These are phyloP conservation scores for Aureobasidium leucospermi DNA, from an alignment of 2,329 filamentous ascomycete genomes.

Conservation along the genomic window DNA sequence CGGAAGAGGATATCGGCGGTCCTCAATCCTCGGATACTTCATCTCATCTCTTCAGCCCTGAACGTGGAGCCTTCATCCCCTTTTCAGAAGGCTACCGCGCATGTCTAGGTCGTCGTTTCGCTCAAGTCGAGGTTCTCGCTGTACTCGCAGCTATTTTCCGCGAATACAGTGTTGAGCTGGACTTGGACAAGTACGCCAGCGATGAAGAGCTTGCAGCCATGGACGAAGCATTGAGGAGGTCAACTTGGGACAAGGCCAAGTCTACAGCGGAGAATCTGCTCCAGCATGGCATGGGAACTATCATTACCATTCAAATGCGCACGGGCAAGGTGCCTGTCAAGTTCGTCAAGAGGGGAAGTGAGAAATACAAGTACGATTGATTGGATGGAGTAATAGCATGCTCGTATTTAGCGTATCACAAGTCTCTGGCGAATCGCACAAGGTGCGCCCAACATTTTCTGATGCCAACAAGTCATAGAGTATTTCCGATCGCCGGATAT, in stretches of 20 bases:
- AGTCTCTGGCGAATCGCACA: too few species aligned
- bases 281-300: conserved; percentile 46
- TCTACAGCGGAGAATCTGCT: conserved; percentile 47
- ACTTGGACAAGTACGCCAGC: conserved; percentile 42
- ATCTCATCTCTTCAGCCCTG: conserved; percentile 52
- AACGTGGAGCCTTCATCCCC: conserved; percentile 47
- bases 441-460: background rate
- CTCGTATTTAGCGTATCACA: too few species aligned
- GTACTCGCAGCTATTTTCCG: conserved; percentile 47
- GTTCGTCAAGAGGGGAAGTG: conserved; percentile 60
- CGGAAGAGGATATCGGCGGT: conserved; percentile 49
- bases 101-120: conserved; percentile 50
- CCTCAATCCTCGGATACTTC: conserved; percentile 53
- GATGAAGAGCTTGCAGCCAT: conserved; percentile 48
- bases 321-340: conserved; percentile 57
- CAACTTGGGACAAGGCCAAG: conserved; percentile 56
- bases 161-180: conserved; percentile 61
- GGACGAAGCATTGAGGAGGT: conserved; percentile 44
- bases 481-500: too few species aligned
- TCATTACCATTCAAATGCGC: conserved; percentile 66
- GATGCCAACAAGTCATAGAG: too few species aligned
- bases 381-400: too few species aligned
- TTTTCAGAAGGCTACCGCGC: conserved; percentile 50
- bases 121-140: conserved; percentile 50
- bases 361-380: conserved; percentile 48